Percentiles rank a stretch among this genome's conserved stretches.
Evolutionary conservation across 306 rosid genomes (phyloP).

Genomic region (Lotus japonicus): DNA sequence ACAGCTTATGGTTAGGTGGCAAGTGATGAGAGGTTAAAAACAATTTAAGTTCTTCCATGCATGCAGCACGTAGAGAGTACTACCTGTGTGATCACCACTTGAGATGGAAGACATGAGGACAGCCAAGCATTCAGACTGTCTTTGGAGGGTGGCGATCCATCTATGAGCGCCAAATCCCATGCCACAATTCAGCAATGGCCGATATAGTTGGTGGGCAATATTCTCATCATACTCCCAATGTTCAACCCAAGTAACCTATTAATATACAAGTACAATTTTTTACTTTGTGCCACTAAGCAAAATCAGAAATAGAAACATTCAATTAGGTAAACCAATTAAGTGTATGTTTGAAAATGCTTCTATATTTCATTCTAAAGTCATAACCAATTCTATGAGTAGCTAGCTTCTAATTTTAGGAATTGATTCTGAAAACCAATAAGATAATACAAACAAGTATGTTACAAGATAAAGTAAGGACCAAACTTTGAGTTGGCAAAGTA

Average conservation of each 20-base stretch:
- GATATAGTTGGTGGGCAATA: slow-evolving; percentile 59
- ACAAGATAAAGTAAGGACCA: too few species aligned
- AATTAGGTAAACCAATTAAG: too few species aligned
- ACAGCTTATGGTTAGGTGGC: background rate
- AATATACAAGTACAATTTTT: background rate
- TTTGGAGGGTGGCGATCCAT: slow-evolving; percentile 87
- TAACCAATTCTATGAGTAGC: too few species aligned
- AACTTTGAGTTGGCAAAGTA: background rate
- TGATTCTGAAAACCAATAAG: too few species aligned
- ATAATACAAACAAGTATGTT: too few species aligned
- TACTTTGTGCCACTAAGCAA: too few species aligned
- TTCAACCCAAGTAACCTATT: slow-evolving; percentile 91
- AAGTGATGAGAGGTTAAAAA: background rate
- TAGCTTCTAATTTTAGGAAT: too few species aligned
- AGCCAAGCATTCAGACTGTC: slow-evolving; percentile 78
- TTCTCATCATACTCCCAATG: slow-evolving; percentile 78
- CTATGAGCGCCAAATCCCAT: slow-evolving; percentile 83
- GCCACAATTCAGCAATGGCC: slow-evolving; percentile 48
- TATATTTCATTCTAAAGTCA: too few species aligned
- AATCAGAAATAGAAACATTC: background rate
- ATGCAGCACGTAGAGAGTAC: background rate
- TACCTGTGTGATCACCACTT: slow-evolving; percentile 45
- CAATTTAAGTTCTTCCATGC: background rate
- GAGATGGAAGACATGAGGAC: slow-evolving; percentile 51
- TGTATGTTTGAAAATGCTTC: too few species aligned